Evolutionary conservation across 2,329 filamentous ascomycete genomes (phyloP).

Genomic region (Clarireedia sp.): DNA sequence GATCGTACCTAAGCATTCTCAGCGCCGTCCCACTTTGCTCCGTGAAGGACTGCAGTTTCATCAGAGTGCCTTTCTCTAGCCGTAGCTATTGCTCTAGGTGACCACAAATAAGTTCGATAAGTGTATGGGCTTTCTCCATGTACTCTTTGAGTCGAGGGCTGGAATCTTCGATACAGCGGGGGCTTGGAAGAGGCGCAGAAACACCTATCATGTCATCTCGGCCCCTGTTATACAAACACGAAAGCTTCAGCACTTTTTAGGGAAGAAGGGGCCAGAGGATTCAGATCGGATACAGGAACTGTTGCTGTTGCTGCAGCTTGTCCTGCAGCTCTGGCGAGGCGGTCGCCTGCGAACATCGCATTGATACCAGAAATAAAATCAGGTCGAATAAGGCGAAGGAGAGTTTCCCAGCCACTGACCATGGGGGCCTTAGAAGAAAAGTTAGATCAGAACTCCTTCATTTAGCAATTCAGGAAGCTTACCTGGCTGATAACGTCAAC

Average conservation of each 20-base stretch:
- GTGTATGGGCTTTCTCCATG: background rate
- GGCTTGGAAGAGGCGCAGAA: background rate
- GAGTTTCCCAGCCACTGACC: constrained; percentile 33
- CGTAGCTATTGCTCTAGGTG: background rate
- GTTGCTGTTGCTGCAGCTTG: constrained; percentile 21
- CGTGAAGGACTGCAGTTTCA: constrained; percentile 31
- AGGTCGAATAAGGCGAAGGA: constrained; percentile 28
- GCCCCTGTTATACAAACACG: constrained; percentile 17
- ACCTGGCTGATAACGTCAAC: constrained; percentile 33
- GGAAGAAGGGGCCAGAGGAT: constrained; percentile 27
- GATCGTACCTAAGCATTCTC: constrained; percentile 5
- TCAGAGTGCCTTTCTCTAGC: constrained; percentile 28
- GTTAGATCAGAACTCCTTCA: background rate
- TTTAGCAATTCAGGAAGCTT: background rate
- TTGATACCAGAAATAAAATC: constrained; percentile 21
- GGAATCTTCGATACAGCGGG: background rate
- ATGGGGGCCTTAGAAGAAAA: constrained; percentile 15
- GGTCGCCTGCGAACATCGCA: constrained; percentile 23
- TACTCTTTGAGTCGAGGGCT: background rate
- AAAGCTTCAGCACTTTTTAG: constrained; percentile 31
- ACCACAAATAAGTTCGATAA: background rate
- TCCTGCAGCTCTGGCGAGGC: constrained; percentile 28
- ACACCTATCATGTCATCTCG: background rate
- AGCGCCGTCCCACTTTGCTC: constrained; percentile 4
- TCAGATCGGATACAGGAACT: constrained; percentile 29